Conservation (phyloP, 805 yeast genomes). For the Priceomyces medius region DNA sequence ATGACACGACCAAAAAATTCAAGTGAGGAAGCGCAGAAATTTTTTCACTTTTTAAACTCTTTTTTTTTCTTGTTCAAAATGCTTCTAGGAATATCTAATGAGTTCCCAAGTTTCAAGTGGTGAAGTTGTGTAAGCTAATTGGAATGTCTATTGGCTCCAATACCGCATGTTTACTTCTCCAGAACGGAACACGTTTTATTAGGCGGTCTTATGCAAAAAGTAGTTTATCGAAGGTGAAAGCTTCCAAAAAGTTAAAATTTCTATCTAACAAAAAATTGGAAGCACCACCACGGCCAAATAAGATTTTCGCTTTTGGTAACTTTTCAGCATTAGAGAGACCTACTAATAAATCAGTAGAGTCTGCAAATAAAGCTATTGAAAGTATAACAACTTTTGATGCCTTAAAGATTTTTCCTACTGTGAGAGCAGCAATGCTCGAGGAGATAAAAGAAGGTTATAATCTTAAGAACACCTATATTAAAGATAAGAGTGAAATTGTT, state of each 20-base stretch:
- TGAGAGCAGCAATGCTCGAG: conserved; percentile 57
- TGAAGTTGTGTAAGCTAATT: neutral
- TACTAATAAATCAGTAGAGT: conserved; percentile 36
- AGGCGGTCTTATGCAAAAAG: neutral
- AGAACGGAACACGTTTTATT: neutral
- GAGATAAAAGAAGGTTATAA: conserved; percentile 47
- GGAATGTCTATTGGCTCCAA: neutral
- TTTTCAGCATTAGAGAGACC: conserved; percentile 48
- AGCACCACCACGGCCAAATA: conserved; percentile 8
- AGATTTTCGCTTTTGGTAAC: conserved; percentile 40
- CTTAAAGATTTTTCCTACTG: conserved; percentile 63
- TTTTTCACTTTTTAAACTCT: neutral
- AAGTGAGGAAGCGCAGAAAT: neutral
- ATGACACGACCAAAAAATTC: neutral
- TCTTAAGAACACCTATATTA: conserved; percentile 32
- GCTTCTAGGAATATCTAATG: neutral
- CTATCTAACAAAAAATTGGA: conserved; percentile 6
- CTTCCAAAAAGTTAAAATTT: conserved; percentile 3
- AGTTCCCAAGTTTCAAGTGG: neutral
- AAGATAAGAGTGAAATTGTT: conserved; percentile 27
- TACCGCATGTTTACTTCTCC: neutral
- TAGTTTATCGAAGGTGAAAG: conserved; percentile 1
- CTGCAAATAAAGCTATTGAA: conserved; percentile 21
- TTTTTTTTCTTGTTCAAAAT: neutral
- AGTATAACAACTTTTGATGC: conserved; percentile 66